Evolutionary conservation across 306 rosid genomes (phyloP), one percentile per base, ranked within the genome.

Genomic region (Cucumis melo): DNA sequence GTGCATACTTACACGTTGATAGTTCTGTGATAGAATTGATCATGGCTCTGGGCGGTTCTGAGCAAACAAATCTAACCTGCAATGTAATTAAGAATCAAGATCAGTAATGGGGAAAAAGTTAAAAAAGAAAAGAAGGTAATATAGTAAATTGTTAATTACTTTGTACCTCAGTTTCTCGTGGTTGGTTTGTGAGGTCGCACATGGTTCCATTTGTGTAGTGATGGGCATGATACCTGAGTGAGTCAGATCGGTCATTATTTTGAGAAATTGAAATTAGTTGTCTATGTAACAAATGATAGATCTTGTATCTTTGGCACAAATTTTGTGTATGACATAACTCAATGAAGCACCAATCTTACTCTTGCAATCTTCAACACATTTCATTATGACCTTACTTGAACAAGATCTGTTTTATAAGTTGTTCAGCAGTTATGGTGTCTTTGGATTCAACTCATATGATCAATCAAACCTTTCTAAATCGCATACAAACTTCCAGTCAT

Each of bases 1-100:
- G 90, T 20, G 97, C 97, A 82, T 94, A 94, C 84, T 94, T 92
- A 95, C 99, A 94, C 39, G 99, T 94, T 77, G 99, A 88, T 81
- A 94, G 84, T 84, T 94, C 98, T 44, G 97, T 92, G 75, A 94
- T 75, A 63, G 99, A 94, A 88, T 87, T 90, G 79, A 94, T 90
- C 95, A 89, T 87, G 38, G 91, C 86, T 36, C 86, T 83, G 50
- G 96, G 85, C 84, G 96, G 85, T 83, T 92, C 97, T 2, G 97
- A 84, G 89, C 99, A 94, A 67, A 90, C 92, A 89, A 94, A 94
- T 84, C 99, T 90, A 84, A 91, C 95, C 99, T 94, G 82, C 56
- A 29, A 62, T 50, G 78, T 36, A 74, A 61, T 21, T 32, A 58
- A 14, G 41, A 59, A 60, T 13, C 32, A 78, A 76, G 53, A 77